Evolutionary conservation across 352 stramenopile genomes (phyloP).

Genomic region (Pythium vanterpoolii): DNA sequence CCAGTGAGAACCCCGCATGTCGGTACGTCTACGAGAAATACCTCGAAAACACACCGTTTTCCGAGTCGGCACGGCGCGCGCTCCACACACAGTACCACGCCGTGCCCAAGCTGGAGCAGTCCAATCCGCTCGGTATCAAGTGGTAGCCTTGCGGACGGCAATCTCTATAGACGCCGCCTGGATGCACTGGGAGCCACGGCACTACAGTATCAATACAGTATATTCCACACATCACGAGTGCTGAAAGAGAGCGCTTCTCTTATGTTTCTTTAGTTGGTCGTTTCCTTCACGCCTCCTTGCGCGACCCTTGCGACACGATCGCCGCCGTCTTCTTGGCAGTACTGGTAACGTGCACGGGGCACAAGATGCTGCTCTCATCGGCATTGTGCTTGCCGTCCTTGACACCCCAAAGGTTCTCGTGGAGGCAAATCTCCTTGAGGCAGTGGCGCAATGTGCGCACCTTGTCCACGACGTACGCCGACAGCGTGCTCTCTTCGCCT

Average conservation of each 20-base stretch:
- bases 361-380: constrained; percentile 74
- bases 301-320: constrained; percentile 50
- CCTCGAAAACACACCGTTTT: constrained; percentile 71
- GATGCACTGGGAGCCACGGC: too few relatives aligned
- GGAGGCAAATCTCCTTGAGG: constrained; percentile 78
- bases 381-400: constrained; percentile 70
- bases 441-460: constrained; percentile 62
- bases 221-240: constrained; percentile 14
- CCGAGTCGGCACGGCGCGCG: constrained; percentile 46
- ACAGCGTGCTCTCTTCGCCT: constrained; percentile 51
- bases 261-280: constrained; percentile 6
- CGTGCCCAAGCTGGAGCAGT: constrained; percentile 82
- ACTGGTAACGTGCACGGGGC: constrained; percentile 69
- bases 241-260: constrained; percentile 22
- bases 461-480: constrained; percentile 55
- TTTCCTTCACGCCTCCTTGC: constrained; percentile 24
- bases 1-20: constrained; percentile 67
- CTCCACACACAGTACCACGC: constrained; percentile 83
- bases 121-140: constrained; percentile 85
- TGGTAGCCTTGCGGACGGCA: too few relatives aligned
- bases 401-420: constrained; percentile 80
- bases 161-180: constrained; percentile 1
- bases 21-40: constrained; percentile 84
- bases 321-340: constrained; percentile 64
- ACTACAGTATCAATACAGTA: constrained; percentile 4